These are phyloP conservation scores for Debaryomyces singareniensis DNA, from an alignment of 1,139 yeast genomes.

Conservation along the genomic window DNA sequence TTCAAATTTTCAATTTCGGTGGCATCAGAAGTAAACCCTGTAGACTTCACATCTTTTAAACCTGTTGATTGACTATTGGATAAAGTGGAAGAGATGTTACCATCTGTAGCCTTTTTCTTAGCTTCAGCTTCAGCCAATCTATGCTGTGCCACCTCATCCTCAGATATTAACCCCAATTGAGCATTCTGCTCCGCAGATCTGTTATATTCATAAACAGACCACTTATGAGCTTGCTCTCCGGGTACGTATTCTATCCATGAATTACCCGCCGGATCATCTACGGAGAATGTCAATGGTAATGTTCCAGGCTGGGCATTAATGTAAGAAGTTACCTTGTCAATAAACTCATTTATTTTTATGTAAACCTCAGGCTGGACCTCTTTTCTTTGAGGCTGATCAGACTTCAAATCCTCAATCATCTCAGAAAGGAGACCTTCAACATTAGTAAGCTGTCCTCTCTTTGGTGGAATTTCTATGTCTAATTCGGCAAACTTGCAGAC, in stretches of 20 bases:
- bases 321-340: constrained; percentile 50
- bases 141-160: constrained; percentile 63
- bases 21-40: constrained; percentile 59
- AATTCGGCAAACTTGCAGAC: constrained; percentile 76
- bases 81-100: constrained; percentile 23
- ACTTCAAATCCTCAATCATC: constrained; percentile 73
- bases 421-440: constrained; percentile 84
- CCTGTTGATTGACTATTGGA: constrained; percentile 4
- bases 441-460: constrained; percentile 87
- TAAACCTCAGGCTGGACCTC: constrained; percentile 65
- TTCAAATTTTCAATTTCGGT: constrained; percentile 79
- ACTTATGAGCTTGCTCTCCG: constrained; percentile 82
- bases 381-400: constrained; percentile 79
- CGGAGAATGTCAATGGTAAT: constrained; percentile 70
- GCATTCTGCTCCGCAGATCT: constrained; percentile 89
- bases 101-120: constrained; percentile 32
- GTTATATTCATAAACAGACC: constrained; percentile 80
- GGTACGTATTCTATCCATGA: constrained; percentile 94
- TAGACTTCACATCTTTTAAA: constrained; percentile 34
- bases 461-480: constrained; percentile 93
- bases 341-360: constrained; percentile 67
- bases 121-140: constrained; percentile 33
- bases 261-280: constrained; percentile 96
- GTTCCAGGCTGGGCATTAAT: constrained; percentile 60
- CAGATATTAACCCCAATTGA: constrained; percentile 76